Evolutionary conservation across 306 rosid genomes (phyloP).

Genomic region (Mucuna pruriens): DNA sequence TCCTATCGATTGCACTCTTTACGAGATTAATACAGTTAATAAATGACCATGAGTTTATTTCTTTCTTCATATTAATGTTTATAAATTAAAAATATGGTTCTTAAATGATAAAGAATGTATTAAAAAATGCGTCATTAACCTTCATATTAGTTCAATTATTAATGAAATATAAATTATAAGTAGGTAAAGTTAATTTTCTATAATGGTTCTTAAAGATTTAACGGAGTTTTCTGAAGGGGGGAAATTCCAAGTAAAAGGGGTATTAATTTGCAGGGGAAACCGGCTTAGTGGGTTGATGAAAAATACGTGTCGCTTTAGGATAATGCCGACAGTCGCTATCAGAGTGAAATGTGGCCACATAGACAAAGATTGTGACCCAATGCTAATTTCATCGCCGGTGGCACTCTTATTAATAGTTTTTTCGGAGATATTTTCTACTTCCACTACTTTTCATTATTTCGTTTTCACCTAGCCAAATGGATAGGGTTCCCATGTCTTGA

Average conservation of each 20-base stretch:
- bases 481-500: conserved; percentile 7
- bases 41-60: too few relatives aligned
- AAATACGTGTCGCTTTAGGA: conserved; percentile 22
- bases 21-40: too few relatives aligned
- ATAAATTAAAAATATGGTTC: too few relatives aligned
- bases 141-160: too few relatives aligned
- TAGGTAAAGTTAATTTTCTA: too few relatives aligned
- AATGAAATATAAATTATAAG: too few relatives aligned
- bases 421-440: background rate
- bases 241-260: background rate
- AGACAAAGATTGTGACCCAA: conserved; percentile 4
- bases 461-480: background rate
- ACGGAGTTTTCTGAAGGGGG: too few relatives aligned
- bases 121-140: too few relatives aligned
- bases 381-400: conserved; percentile 18
- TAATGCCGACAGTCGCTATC: conserved; percentile 58
- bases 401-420: background rate
- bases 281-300: background rate
- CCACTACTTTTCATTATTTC: background rate
- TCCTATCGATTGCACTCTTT: too few relatives aligned
- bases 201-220: too few relatives aligned
- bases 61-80: too few relatives aligned
- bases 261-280: background rate
- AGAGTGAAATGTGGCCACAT: background rate
- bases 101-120: too few relatives aligned